Evolutionary conservation across 257 asterid genomes (phyloP).

Genomic region (Fraxinus pennsylvanica): DNA sequence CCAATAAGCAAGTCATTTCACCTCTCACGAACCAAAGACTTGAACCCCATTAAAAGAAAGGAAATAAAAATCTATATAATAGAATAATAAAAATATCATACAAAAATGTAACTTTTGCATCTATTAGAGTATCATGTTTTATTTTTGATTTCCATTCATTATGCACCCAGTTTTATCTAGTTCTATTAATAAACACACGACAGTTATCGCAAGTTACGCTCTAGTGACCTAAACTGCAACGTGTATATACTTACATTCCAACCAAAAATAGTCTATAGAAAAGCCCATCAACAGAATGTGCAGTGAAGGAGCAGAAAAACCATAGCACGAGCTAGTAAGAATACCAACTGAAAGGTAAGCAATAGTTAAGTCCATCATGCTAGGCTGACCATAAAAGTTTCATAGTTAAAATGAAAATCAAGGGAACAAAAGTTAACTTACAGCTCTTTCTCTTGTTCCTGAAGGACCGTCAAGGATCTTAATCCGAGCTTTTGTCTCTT

Average conservation of each 20-base stretch:
- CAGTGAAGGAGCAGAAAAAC: background rate
- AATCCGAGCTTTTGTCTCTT: constrained; percentile 94
- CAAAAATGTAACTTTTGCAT: background rate
- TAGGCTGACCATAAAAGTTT: constrained; percentile 18
- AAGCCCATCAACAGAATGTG: background rate
- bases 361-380: constrained; percentile 14
- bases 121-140: background rate
- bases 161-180: background rate
- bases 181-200: background rate
- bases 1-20: background rate
- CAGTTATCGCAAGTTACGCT: background rate
- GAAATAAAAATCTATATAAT: no score
- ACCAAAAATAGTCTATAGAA: background rate
- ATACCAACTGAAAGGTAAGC: constrained; percentile 6
- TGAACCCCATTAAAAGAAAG: background rate
- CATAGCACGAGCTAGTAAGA: background rate
- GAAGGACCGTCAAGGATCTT: constrained; percentile 99
- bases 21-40: background rate
- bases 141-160: background rate
- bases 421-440: constrained; percentile 45
- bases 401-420: constrained; percentile 14
- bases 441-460: constrained; percentile 92
- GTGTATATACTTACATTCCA: background rate
- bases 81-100: background rate
- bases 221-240: background rate